These are phyloP conservation scores for Clavispora carvajalis DNA, from an alignment of 805 yeast genomes.

Conservation along the genomic window DNA sequence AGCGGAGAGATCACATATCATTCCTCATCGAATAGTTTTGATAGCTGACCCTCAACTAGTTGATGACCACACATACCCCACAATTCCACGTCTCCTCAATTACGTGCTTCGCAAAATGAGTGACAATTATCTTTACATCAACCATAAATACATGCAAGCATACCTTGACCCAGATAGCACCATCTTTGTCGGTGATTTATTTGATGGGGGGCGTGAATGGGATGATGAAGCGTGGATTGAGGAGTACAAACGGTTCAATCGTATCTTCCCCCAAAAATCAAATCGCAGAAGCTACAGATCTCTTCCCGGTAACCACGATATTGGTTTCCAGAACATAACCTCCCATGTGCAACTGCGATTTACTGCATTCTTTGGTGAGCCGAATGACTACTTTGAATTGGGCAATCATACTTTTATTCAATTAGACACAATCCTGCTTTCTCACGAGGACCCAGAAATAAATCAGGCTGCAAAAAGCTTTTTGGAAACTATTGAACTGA, in stretches of 20 bases:
- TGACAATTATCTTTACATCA: constrained; percentile 77
- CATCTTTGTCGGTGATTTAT: constrained; percentile 82
- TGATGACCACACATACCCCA: constrained; percentile 84
- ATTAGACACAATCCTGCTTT: constrained; percentile 78
- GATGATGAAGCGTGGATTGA: constrained; percentile 58
- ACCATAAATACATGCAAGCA: constrained; percentile 56
- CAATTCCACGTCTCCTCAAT: constrained; percentile 46
- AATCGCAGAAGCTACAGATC: constrained; percentile 33
- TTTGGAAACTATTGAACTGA: constrained; percentile 31
- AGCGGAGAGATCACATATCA: constrained; percentile 12
- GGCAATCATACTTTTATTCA: constrained; percentile 71
- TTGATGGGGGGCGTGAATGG: constrained; percentile 95
- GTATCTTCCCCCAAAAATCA: constrained; percentile 57
- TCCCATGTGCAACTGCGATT: constrained; percentile 58
- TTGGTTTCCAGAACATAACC: constrained; percentile 81
- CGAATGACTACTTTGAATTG: constrained; percentile 49
- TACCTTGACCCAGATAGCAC: constrained; percentile 68
- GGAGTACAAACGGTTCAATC: constrained; percentile 65
- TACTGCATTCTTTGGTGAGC: constrained; percentile 65
- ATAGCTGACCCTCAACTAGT: constrained; percentile 94
- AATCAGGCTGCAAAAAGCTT: constrained; percentile 50
- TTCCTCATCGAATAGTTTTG: constrained; percentile 47
- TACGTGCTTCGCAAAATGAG: constrained; percentile 55
- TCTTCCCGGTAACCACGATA: constrained; percentile 92
- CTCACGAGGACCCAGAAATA: constrained; percentile 46